Evolutionary conservation across 495 filamentous ascomycete genomes (phyloP), one percentile per base, ranked within the genome.

Genomic region (Lindgomyces ingoldianus): DNA sequence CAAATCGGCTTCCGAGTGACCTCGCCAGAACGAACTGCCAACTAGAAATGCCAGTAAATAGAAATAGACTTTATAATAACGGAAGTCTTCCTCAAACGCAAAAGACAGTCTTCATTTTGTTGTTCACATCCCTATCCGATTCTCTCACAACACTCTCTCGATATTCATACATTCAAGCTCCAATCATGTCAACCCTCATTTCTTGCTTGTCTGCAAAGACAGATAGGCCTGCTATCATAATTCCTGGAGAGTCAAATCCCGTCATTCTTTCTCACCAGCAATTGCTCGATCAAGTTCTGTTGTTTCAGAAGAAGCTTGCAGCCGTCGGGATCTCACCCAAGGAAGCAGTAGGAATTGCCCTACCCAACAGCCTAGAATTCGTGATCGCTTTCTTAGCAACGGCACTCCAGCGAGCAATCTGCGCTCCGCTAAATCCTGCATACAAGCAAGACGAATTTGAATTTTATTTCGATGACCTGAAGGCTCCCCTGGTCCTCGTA

Each of bases 341-440:
- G 41, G 50, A 60, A 45, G 68, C 68, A n/a, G 61, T 71, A 3
- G 62, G 55, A 30, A 71, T 71, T 18, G 65, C 69, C 11, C 69
- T 71, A 18, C 69, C 69, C 42, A 71, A 71, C 24, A 57, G 42
- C 45, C 46, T 57, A 21, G 60, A 61, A 41, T 66, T 71, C 48
- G 46, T 71, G 27, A 57, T 68, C 14, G 54, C 65, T 16, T 64
- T 64, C 39, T 53, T 64, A 8, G 52, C 52, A 29, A 52, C 46
- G 1, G 30, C 39, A 26, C 33, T 57, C 14, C 61, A 64, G 29
- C 61, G 61, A 14, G 61, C 53, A 1, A 57, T 64, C 27, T 50
- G 52, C 21, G 61, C 61, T 10, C 61, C 61, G 4, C 46, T 64
- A 24, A 67, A 67, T 44, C 61, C 61, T 10, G 54, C 52, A 1